Evolutionary conservation across 768 basidiomycete species (phyloP).

Genomic region (Suillus plorans): DNA sequence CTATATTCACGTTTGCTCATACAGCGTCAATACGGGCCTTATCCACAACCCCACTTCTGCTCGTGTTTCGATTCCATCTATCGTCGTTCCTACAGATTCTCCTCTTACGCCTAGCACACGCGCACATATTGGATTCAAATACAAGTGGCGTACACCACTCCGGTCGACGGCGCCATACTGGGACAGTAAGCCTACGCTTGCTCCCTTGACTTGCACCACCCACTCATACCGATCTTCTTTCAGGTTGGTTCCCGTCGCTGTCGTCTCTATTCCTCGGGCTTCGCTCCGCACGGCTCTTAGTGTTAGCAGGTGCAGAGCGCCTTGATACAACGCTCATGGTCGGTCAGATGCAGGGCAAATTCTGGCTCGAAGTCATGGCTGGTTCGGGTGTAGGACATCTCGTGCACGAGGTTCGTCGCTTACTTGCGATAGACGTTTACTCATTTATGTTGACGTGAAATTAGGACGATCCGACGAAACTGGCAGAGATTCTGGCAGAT

Average conservation of each 20-base stretch:
- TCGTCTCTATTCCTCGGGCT: constrained; percentile 77
- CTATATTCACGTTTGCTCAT: neutral
- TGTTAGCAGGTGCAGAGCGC: constrained; percentile 91
- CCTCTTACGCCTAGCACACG: constrained; percentile 28
- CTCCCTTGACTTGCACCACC: neutral
- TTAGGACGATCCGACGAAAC: constrained; percentile 81
- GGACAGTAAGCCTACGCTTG: constrained; percentile 54
- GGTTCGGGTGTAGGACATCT: constrained; percentile 83
- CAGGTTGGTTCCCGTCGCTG: constrained; percentile 90
- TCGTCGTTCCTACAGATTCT: constrained; percentile 54
- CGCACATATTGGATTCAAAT: constrained; percentile 28
- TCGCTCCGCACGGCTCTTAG: constrained; percentile 79
- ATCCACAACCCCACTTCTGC: constrained; percentile 83
- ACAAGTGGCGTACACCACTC: constrained; percentile 84
- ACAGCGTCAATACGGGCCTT: constrained; percentile 75
- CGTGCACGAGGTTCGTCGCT: constrained; percentile 76
- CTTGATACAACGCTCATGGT: constrained; percentile 94
- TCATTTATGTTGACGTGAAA: neutral
- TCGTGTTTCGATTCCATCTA: constrained; percentile 83
- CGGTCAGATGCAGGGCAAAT: constrained; percentile 95
- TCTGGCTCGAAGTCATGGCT: constrained; percentile 82
- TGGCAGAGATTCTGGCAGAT: constrained; percentile 80
- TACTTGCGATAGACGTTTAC: neutral
- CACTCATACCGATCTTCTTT: neutral
- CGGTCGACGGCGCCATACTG: constrained; percentile 86